A percentile compares a stretch with the other conserved stretches of the same genome.
These are phyloP conservation scores for Hydnomerulius pinastri DNA, from an alignment of 768 basidiomycete genomes.

Conservation along the genomic window DNA sequence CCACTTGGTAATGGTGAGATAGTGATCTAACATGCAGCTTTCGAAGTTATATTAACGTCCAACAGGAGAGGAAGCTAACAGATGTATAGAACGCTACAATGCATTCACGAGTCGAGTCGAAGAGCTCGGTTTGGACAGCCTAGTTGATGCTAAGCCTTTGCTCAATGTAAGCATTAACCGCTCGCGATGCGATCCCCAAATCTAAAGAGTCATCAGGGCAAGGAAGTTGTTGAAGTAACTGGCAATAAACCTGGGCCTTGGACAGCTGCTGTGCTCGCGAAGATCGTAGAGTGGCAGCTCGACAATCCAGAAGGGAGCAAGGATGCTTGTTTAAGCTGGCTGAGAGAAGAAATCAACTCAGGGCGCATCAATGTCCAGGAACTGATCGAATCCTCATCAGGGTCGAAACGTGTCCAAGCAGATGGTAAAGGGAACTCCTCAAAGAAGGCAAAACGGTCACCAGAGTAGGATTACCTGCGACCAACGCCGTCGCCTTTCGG, in stretches of 20 bases:
- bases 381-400: conserved; percentile 16
- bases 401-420: conserved; percentile 27
- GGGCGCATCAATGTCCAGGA: conserved; percentile 44
- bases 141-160: conserved; percentile 70
- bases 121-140: conserved; percentile 57
- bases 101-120: conserved; percentile 59
- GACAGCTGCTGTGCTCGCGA: conserved; percentile 62
- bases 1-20: conserved; percentile 47
- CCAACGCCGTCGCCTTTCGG: neutral
- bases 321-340: conserved; percentile 71
- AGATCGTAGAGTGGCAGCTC: conserved; percentile 84
- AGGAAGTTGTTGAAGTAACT: conserved; percentile 57
- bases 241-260: conserved; percentile 67
- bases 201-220: conserved; percentile 55
- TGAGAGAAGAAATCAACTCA: conserved; percentile 52
- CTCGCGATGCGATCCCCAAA: neutral
- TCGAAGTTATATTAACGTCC: conserved; percentile 4
- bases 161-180: conserved; percentile 63
- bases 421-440: conserved; percentile 15
- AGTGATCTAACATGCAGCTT: conserved; percentile 17
- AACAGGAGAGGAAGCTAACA: conserved; percentile 45
- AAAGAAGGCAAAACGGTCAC: conserved; percentile 35
- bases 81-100: conserved; percentile 66
- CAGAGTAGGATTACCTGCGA: neutral
- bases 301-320: conserved; percentile 67